Conservation (phyloP, 352 stramenopile species). For the Phytopythium boreale region DNA sequence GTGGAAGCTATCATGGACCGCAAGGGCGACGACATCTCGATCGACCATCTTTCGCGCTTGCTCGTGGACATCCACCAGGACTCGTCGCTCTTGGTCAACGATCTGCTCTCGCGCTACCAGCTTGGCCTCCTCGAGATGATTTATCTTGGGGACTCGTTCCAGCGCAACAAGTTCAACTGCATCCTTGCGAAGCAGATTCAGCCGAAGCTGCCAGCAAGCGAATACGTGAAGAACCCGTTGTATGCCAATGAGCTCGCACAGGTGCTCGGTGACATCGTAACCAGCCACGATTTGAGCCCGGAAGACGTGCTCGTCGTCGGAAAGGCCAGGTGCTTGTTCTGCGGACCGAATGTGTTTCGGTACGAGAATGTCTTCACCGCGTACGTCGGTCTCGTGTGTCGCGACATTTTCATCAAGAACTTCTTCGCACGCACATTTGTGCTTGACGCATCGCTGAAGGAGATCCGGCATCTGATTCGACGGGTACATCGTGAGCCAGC, state of each 20-base stretch:
- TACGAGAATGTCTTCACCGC: slow-evolving; percentile 95
- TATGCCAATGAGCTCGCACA: slow-evolving; percentile 97
- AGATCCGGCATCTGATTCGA: slow-evolving; percentile 91
- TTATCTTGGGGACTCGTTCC: slow-evolving; percentile 93
- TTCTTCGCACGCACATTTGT: slow-evolving; percentile 97
- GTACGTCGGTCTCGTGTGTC: slow-evolving; percentile 95
- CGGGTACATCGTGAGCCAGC: slow-evolving; percentile 83
- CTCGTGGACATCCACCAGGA: slow-evolving; percentile 97
- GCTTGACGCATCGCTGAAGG: slow-evolving; percentile 94
- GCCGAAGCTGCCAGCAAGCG: slow-evolving; percentile 92
- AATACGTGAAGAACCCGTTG: slow-evolving; percentile 93
- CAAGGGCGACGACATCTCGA: slow-evolving; percentile 94
- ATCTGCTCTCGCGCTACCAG: slow-evolving; percentile 95
- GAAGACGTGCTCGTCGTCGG: slow-evolving; percentile 96
- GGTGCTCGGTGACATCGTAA: slow-evolving; percentile 92
- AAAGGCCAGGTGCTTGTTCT: slow-evolving; percentile 91
- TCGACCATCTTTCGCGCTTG: slow-evolving; percentile 94
- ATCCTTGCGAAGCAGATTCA: slow-evolving; percentile 97
- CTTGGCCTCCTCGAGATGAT: slow-evolving; percentile 94
- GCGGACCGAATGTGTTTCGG: slow-evolving; percentile 93
- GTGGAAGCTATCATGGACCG: slow-evolving; percentile 97
- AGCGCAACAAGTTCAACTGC: slow-evolving; percentile 97
- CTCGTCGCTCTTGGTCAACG: slow-evolving; percentile 95
- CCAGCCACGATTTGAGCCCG: slow-evolving; percentile 92
- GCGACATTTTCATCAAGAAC: slow-evolving; percentile 98